Evolutionary conservation across 352 stramenopile genomes (phyloP).

Genomic region (Phytophthora litchii): DNA sequence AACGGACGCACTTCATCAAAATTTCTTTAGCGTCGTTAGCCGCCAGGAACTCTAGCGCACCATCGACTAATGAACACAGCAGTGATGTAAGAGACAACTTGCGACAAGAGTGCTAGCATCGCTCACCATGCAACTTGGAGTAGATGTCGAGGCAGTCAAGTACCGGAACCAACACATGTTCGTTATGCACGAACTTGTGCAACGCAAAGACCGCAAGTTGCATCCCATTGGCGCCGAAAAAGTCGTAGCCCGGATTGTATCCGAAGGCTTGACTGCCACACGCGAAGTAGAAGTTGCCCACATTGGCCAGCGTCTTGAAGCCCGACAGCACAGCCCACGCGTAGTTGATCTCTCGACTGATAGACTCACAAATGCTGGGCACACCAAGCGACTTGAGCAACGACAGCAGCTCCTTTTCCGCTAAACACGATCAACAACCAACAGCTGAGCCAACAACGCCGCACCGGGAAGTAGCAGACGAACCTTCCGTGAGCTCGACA

Average conservation of each 20-base stretch:
- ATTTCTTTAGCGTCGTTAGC: constrained; percentile 58
- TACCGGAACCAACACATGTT: constrained; percentile 61
- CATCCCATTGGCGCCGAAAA: constrained; percentile 68
- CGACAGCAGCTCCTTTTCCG: constrained; percentile 66
- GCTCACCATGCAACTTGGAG: constrained; percentile 70
- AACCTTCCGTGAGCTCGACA: constrained; percentile 50
- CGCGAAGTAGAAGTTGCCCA: constrained; percentile 82
- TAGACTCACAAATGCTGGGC: constrained; percentile 67
- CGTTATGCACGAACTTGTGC: constrained; percentile 80
- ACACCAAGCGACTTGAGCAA: constrained; percentile 71
- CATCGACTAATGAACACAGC: constrained; percentile 44
- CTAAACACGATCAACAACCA: constrained; percentile 30
- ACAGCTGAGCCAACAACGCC: constrained; percentile 2
- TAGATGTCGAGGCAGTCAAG: constrained; percentile 76
- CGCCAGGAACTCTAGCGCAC: constrained; percentile 70
- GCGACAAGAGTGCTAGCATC: neutral
- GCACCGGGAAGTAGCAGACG: constrained; percentile 3
- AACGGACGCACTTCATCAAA: constrained; percentile 74
- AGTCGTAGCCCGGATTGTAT: constrained; percentile 72
- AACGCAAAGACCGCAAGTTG: constrained; percentile 73
- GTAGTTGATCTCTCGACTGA: constrained; percentile 82
- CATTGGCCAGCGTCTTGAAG: constrained; percentile 69
- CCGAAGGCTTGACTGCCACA: constrained; percentile 67
- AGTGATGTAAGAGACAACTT: neutral
- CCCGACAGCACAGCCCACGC: constrained; percentile 72